Conservation (phyloP, 176 grass and related monocot species). For the Thinopyrum elongatum region DNA sequence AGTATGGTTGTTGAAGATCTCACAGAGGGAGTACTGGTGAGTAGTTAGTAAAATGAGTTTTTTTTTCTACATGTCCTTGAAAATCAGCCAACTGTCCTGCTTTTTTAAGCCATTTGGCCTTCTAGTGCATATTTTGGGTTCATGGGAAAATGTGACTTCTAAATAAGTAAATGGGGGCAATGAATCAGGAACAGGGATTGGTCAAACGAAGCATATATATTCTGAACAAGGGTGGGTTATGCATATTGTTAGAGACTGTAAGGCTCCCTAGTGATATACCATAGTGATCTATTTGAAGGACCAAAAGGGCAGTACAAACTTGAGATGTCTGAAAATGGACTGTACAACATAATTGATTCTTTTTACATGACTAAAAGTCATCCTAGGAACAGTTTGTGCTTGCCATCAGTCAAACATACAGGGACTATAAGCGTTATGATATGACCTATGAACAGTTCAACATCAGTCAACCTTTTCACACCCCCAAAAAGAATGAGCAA, state of each 20-base stretch:
- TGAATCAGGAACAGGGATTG: background rate
- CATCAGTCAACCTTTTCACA: background rate
- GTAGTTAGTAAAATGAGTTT: conserved; percentile 4
- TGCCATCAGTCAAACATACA: background rate
- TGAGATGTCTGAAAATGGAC: background rate
- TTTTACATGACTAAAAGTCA: background rate
- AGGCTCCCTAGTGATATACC: background rate
- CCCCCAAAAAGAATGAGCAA: background rate
- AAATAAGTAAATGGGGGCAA: background rate
- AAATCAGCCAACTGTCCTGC: background rate
- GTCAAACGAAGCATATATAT: background rate
- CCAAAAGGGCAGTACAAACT: background rate
- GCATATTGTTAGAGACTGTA: background rate
- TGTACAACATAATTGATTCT: background rate
- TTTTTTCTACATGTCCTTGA: background rate
- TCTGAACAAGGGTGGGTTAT: background rate
- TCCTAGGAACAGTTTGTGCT: background rate
- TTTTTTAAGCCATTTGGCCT: background rate
- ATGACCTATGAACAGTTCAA: background rate
- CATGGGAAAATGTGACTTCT: background rate
- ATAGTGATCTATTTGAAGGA: background rate
- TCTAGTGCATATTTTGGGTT: background rate
- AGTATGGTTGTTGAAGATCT: conserved; percentile 97
- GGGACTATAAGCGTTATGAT: background rate
- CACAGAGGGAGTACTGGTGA: conserved; percentile 92